phyloP scores from a whole-genome alignment of 768 basidiomycete species.

The Porphyrellus cyaneotinctus region DNA sequence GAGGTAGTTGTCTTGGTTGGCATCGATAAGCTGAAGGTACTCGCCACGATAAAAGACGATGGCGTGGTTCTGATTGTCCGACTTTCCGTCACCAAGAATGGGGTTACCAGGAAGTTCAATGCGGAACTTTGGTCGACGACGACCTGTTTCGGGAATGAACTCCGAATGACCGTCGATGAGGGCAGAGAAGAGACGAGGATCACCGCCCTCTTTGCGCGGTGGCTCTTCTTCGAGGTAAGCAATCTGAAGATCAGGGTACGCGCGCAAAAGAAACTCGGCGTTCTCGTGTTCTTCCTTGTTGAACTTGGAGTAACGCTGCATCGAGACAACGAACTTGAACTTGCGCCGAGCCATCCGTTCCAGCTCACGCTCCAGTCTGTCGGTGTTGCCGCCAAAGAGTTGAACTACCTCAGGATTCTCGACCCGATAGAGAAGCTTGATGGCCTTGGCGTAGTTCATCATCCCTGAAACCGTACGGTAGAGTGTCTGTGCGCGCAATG shows the following conservation, averaged over 20 bases:
- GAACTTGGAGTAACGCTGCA: constrained; percentile 99
- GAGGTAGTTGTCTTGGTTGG: constrained; percentile 99
- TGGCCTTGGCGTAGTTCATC: constrained; percentile 99
- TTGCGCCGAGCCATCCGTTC: constrained; percentile 97
- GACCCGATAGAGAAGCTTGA: constrained; percentile 98
- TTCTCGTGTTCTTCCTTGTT: constrained; percentile 99
- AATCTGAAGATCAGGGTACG: constrained; percentile 97
- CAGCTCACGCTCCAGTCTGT: constrained; percentile 91
- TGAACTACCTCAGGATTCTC: constrained; percentile 99
- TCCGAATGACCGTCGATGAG: constrained; percentile 98
- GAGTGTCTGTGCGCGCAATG: constrained; percentile 95
- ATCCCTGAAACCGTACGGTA: constrained; percentile 99
- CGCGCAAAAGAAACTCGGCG: constrained; percentile 94
- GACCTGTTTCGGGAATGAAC: constrained; percentile 83
- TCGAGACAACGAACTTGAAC: constrained; percentile 98
- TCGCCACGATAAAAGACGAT: constrained; percentile 99
- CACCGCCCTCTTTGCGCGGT: constrained; percentile 89
- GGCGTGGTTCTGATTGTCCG: constrained; percentile 99
- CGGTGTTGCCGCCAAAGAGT: constrained; percentile 94
- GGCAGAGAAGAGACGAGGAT: constrained; percentile 91
- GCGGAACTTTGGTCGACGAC: constrained; percentile 93
- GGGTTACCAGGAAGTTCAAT: constrained; percentile 99
- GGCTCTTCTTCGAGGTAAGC: constrained; percentile 98
- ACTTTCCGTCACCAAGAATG: constrained; percentile 98
- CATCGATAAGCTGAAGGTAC: constrained; percentile 98